A percentile compares a stretch with the other conserved stretches of the same genome.
Conservation (phyloP, 2,329 filamentous ascomycete species). For the Clonostachys sp. region DNA sequence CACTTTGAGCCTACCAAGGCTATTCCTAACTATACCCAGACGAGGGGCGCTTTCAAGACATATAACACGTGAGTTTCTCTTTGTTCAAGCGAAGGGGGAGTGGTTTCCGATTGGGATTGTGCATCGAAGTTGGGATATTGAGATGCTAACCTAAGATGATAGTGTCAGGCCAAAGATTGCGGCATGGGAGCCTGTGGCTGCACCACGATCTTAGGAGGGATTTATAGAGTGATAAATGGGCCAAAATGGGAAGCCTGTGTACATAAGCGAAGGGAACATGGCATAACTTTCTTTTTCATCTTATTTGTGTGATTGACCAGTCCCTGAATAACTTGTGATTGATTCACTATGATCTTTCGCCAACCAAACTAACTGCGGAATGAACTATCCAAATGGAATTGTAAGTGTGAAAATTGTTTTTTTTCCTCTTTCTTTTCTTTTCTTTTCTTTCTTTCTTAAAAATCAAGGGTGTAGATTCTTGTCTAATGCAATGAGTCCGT, state of each 20-base stretch:
- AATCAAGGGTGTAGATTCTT: too few species aligned
- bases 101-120: too few species aligned
- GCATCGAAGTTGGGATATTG: neutral
- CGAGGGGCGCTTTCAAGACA: constrained; percentile 78
- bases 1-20: constrained; percentile 72
- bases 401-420: too few species aligned
- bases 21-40: constrained; percentile 70
- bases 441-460: too few species aligned
- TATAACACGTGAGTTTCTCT: constrained; percentile 82
- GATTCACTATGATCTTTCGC: too few species aligned
- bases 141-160: constrained; percentile 1
- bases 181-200: constrained; percentile 44
- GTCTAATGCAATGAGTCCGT: too few species aligned
- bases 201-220: constrained; percentile 18
- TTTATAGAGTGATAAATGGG: neutral
- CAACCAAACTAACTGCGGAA: too few species aligned
- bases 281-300: too few species aligned
- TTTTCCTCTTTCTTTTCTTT: too few species aligned
- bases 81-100: neutral
- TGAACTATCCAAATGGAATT: too few species aligned
- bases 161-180: constrained; percentile 51
- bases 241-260: constrained; percentile 11
- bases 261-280: constrained; percentile 14
- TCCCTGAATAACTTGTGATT: too few species aligned
- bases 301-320: too few species aligned